Evolutionary conservation across 2,329 filamentous ascomycete species (phyloP).

Genomic region (Trichoderma sp.): DNA sequence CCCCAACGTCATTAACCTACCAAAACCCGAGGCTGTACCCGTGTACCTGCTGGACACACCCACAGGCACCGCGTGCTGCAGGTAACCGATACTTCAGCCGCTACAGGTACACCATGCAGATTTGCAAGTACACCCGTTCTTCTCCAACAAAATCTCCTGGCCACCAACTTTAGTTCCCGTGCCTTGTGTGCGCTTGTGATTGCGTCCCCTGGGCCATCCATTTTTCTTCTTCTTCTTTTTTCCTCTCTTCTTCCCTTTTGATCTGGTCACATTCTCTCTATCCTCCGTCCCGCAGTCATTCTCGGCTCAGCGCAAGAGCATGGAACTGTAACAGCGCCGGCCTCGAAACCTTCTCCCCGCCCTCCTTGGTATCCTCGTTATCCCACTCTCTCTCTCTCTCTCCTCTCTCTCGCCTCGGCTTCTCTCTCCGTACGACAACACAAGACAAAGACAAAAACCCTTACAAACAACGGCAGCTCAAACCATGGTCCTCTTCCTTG

Average conservation of each 20-base stretch:
- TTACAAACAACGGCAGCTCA: background rate
- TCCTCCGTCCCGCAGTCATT: background rate
- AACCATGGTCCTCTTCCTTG: constrained; percentile 37
- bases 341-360: background rate
- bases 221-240: background rate
- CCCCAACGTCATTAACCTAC: background rate
- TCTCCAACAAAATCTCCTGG: constrained; percentile 1
- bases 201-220: background rate
- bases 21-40: background rate
- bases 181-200: constrained; percentile 4
- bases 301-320: background rate
- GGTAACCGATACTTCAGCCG: background rate
- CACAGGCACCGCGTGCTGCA: background rate
- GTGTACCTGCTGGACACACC: background rate
- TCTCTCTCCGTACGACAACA: background rate
- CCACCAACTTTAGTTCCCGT: constrained; percentile 1
- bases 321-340: constrained; percentile 8
- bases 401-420: background rate
- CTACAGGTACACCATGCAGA: background rate
- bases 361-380: constrained; percentile 6
- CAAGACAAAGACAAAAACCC: background rate
- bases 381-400: background rate
- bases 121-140: background rate
- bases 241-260: background rate
- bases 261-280: background rate